Base-by-base conservation (phyloP, 148 eudicot genomes). In the Rhododendron simsii region DNA sequence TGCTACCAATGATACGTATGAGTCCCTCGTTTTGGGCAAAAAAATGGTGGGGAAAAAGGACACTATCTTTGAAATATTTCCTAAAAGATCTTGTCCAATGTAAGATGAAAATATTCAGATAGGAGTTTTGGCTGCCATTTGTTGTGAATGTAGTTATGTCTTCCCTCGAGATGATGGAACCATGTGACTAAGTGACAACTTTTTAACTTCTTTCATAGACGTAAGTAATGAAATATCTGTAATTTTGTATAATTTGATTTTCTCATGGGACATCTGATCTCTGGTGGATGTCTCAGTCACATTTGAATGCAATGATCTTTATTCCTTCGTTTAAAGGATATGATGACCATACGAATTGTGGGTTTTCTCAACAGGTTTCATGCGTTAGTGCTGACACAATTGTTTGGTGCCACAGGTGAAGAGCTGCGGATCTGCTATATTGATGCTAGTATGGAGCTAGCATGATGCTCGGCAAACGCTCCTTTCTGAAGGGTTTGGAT, bases 371-470 rank as follows among this genome's bases (percentile, higher is more conserved):
- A 69, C n/a, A 7, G 13, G 59, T 7, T 14, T 47, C 28, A 45
- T 20, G 21, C 7, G 12, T 33, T 47, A 15, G 15, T 51, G 50
- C 21, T 28, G 26, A 85, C 55, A 30, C 81, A 39, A 20, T 71
- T 85, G 37, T 53, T 47, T 47, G 50, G 86, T 61, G 28, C 48
- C 86, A 82, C 91, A 96, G 99, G 92, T 76, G 99, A 96, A 92
- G 99, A 96, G 90, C 87, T 2, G 86, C 87, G 95, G 85, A 96
- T 96, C 91, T 96, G 99, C 87, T 96, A 96, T 83, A 95, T 96
- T 79, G 99, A 95, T 89, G 96, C 99, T 47, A 96, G 99, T 88
- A 92, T 96, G 98, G 95, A 89, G 84, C n/a, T n/a, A n/a, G n/a
- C 87, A 82, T 41, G 89, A 92, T 59, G 96, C 95, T 87, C 98